Base-by-base conservation (phyloP, 768 basidiomycete species). In the Astraeus odoratus region DNA sequence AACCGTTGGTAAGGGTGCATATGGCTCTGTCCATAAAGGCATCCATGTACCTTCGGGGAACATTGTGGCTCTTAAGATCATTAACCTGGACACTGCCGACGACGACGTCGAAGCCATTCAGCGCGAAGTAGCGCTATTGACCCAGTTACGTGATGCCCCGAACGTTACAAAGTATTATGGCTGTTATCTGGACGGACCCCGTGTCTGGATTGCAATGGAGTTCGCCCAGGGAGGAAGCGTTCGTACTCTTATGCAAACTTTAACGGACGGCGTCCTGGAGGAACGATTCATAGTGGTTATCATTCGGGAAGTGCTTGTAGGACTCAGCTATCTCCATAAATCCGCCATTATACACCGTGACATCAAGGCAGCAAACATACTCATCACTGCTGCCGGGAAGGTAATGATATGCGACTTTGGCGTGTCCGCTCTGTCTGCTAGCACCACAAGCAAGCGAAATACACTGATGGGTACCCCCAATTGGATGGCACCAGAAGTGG, bases 401-500 rank as follows among this genome's bases (percentile, higher is more conserved):
- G 88, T 98, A 56, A 83, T 96, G 72, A 85, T 99, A 22, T 95
- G 92, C 61, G 96, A 99, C 67, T 99, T 99, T 63, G 96, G 96
- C 23, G 96, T 99, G 38, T 96, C 95, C 4, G 96, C 94, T 3
- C 78, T 96, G 29, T 77, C 97, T 43, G 78, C 81, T 20, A 88
- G 81, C 13, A 74, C 81, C 3, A 81, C 83, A 9, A 91, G 90
- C 63, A 98, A 98, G 64, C 81, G 96, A 19, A 92, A 94, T 42
- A 99, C 96, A 0, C 78, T 98, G 57, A 91, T 94, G 50, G 96
- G 96, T 1, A 98, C 96, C 1, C 95, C 94, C 0, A 91, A 96
- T 61, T 98, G 95, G 95, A 99, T 99, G 96, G 96, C 96, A 0
- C 96, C 96, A 0, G 96, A 99, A 65, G 92, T 98, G 3, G 89